Percentiles rank a stretch among this genome's conserved stretches.
These are phyloP conservation scores for Blumeria graminis DNA, from an alignment of 2,329 filamentous ascomycete genomes.

Conservation along the genomic window DNA sequence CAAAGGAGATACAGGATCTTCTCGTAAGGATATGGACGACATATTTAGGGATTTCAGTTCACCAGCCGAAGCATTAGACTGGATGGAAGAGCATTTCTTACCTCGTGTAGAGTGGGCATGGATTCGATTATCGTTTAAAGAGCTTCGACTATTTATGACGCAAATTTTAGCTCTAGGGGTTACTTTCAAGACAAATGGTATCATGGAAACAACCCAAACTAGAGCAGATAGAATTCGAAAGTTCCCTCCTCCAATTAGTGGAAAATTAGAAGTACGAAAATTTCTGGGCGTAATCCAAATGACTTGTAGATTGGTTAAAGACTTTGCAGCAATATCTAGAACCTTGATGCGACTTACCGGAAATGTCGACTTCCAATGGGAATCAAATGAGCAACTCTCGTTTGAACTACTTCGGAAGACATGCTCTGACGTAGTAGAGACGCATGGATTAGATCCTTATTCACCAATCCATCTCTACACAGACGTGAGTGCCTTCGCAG, in stretches of 20 bases:
- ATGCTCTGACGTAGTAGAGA: background rate
- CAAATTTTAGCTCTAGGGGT: background rate
- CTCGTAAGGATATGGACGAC: background rate
- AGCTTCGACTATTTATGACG: background rate
- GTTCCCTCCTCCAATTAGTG: background rate
- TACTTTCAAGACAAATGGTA: background rate
- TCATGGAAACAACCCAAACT: background rate
- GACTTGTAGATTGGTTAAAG: background rate
- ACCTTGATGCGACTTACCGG: background rate
- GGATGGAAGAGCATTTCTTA: background rate
- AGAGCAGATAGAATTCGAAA: background rate
- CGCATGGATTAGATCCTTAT: background rate
- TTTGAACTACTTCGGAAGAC: background rate
- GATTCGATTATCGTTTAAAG: background rate
- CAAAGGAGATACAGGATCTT: background rate
- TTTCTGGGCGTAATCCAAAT: background rate
- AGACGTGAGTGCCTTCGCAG: background rate
- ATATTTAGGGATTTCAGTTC: background rate
- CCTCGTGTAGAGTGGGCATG: background rate
- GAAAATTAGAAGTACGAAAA: background rate
- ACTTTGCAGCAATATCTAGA: background rate
- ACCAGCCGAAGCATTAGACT: background rate
- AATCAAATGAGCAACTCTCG: background rate
- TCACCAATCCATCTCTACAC: background rate
- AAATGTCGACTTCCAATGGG: background rate